Base-by-base conservation (phyloP, 1,284 basidiomycete species). In the Pisolithus thermaeus region DNA sequence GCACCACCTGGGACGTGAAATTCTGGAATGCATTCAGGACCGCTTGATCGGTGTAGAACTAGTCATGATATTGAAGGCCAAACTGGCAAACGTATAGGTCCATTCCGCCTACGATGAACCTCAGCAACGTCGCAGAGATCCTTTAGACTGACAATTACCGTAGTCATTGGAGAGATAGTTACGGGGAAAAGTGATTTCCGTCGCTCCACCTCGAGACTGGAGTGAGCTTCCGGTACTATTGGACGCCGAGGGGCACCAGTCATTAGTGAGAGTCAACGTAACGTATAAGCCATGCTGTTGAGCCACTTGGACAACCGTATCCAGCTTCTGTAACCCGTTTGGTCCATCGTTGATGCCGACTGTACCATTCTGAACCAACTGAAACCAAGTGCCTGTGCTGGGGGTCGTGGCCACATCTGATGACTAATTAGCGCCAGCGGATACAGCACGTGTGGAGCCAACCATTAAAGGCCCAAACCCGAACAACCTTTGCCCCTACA, bases 381-480 rank as follows among this genome's bases (percentile, higher is more conserved):
- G 81, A 68, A 75, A 84, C 78, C 76, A 87, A 52, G 70, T 83
- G 42, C 70, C 76, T 59, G 73, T 81, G 65, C 68, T 70, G 49
- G 71, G 83, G 65, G 76, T 73, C 57, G 70, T 73, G 52, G 65
- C 70, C 57, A 86, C 84, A 57, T 79, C 77, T 80, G 28, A 48
- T 32, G 16, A 30, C 36, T 40, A 46, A 38, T 54, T 45, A 56
- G 51, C 27, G 47, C 40, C 39, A 7, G 35, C 22, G 59, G 46
- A 56, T 9, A 49, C 57, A 49, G 55, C 52, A 47, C 12, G 45
- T n/a, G 46, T 38, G 37, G 57, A 58, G 65, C 68, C 51, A 28
- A 74, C 79, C 78, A 63, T 82, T 80, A 63, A 83, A 78, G 36
- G 78, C 84, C 84, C 85, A 87, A 4, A 80, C 74, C 37, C 84